Conservation (phyloP, 768 basidiomycete species). For the Mycena latifolia region DNA sequence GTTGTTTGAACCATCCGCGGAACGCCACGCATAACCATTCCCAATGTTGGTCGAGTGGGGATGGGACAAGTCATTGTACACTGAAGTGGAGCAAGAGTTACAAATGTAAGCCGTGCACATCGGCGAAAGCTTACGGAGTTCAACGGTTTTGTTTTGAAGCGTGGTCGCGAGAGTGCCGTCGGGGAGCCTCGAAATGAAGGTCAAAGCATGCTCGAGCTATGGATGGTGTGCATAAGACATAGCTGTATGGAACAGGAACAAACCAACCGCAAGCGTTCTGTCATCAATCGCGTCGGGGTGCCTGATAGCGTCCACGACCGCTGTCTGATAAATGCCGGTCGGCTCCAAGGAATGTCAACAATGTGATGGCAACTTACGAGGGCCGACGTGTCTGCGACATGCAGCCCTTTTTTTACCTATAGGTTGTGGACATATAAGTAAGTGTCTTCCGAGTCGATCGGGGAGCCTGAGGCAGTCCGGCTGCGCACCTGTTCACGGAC, state of each 20-base stretch:
- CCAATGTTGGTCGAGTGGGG: slow-evolving; percentile 81
- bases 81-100: slow-evolving; percentile 48
- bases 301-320: slow-evolving; percentile 70
- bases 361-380: slow-evolving; percentile 50
- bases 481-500: slow-evolving; percentile 57
- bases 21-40: slow-evolving; percentile 71
- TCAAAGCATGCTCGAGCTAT: slow-evolving; percentile 80
- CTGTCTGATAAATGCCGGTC: slow-evolving; percentile 52
- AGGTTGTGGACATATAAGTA: background rate
- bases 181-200: slow-evolving; percentile 71
- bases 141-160: slow-evolving; percentile 61
- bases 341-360: background rate
- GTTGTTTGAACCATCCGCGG: slow-evolving; percentile 84
- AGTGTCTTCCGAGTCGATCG: no score
- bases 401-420: slow-evolving; percentile 60
- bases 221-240: background rate
- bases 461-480: background rate
- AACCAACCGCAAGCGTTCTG: slow-evolving; percentile 77
- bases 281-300: slow-evolving; percentile 79
- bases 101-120: no score
- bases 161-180: slow-evolving; percentile 53
- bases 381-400: slow-evolving; percentile 53
- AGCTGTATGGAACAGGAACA: background rate
- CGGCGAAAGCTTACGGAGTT: slow-evolving; percentile 67
- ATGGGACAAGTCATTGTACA: slow-evolving; percentile 87